A percentile compares a stretch with the other conserved stretches of the same genome.
phyloP scores from a whole-genome alignment of 192 early-diverging fungal species.

The Coemansia sp. region DNA sequence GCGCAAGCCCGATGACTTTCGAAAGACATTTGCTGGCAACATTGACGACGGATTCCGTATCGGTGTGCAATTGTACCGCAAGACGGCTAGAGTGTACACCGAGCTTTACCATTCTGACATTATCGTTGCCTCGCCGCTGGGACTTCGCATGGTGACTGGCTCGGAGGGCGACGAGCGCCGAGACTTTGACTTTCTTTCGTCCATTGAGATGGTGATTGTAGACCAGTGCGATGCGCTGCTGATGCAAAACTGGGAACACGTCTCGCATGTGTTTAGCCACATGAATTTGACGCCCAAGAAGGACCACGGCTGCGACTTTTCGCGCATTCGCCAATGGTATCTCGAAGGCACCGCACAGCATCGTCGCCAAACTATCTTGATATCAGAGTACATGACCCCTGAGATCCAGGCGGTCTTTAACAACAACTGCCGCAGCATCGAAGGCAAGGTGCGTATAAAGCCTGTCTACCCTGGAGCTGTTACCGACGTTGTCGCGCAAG shows the following conservation, averaged over 20 bases:
- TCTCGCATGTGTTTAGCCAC: constrained; percentile 79
- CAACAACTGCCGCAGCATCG: constrained; percentile 59
- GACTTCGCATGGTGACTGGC: constrained; percentile 86
- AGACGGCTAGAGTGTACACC: constrained; percentile 82
- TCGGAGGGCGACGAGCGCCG: constrained; percentile 75
- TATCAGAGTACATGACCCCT: constrained; percentile 81
- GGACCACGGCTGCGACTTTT: constrained; percentile 95
- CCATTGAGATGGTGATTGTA: constrained; percentile 86
- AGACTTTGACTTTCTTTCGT: constrained; percentile 93
- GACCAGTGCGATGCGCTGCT: constrained; percentile 84
- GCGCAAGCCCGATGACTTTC: constrained; percentile 78
- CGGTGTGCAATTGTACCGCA: constrained; percentile 87
- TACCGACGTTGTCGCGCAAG: constrained; percentile 73
- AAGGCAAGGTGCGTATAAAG: constrained; percentile 74
- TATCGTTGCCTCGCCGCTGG: constrained; percentile 90
- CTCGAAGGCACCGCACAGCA: constrained; percentile 84
- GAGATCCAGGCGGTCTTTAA: constrained; percentile 91
- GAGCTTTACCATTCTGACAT: constrained; percentile 91
- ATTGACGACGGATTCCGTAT: constrained; percentile 95
- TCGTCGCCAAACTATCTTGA: constrained; percentile 85
- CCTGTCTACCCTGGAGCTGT: constrained; percentile 67
- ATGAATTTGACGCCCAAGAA: constrained; percentile 88
- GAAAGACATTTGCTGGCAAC: constrained; percentile 87
- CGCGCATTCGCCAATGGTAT: constrained; percentile 81
- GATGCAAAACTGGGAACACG: constrained; percentile 99